A percentile compares a stretch with the other conserved stretches of the same genome.
Conservation (phyloP, 108 stramenopile species). For the Halocafeteria seosinensis region DNA sequence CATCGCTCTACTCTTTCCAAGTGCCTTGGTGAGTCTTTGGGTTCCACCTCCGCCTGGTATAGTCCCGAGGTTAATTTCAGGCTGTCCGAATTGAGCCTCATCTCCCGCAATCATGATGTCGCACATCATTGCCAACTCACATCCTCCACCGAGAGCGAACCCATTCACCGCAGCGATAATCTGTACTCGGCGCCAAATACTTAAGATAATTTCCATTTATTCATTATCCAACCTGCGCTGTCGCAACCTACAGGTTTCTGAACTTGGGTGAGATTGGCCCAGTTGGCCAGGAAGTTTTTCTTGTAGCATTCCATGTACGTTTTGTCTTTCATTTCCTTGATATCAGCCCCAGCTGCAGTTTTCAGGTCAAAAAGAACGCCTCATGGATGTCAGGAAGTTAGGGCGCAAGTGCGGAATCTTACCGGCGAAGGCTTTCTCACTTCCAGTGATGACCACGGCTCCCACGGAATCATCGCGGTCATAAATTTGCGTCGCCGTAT, state of each 20-base stretch:
- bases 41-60: slow-evolving; percentile 85
- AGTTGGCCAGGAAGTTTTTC: slow-evolving; percentile 75
- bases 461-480: slow-evolving; percentile 57
- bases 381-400: no score
- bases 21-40: slow-evolving; percentile 73
- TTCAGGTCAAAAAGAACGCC: no score
- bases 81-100: slow-evolving; percentile 85
- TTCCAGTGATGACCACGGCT: slow-evolving; percentile 81
- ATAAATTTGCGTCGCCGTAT: not conserved
- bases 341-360: slow-evolving; percentile 89
- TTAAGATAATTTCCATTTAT: not conserved
- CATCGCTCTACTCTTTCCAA: slow-evolving; percentile 97
- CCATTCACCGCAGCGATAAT: slow-evolving; percentile 81
- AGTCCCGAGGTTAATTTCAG: slow-evolving; percentile 88
- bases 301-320: slow-evolving; percentile 57
- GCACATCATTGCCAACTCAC: slow-evolving; percentile 97
- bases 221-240: slow-evolving; percentile 21
- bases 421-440: slow-evolving; percentile 76
- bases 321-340: slow-evolving; percentile 66
- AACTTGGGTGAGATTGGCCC: slow-evolving; percentile 56
- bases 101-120: slow-evolving; percentile 83
- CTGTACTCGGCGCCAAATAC: no score
- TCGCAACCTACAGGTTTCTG: slow-evolving; percentile 68
- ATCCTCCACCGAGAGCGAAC: slow-evolving; percentile 87
- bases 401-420: no score